Evolutionary conservation across 495 filamentous ascomycete species (phyloP), one percentile per base, ranked within the genome.

Genomic region (Tuber magnatum): DNA sequence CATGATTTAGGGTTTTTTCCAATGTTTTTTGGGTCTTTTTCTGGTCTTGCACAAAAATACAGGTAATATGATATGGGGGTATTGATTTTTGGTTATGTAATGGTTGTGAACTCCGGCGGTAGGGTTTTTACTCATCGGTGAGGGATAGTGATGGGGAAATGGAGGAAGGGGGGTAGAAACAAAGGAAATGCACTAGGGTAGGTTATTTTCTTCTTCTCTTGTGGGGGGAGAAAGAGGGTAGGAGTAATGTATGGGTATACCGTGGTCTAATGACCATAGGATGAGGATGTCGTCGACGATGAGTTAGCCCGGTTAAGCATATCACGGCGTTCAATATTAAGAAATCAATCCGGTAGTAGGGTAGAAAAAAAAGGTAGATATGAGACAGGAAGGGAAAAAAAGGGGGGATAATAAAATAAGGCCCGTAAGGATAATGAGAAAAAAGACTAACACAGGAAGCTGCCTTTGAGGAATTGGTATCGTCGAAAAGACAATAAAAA

Each of bases 351-450:
- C 28, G 14, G 14, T 65, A 16, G 18, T 65, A 73, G 48, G 74
- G 41, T 75, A 75, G 69, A 42, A 76, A 56, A 73, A 77, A 72
- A 43, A 73, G 73, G 51, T 70, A 74, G 76, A 75, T 79, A 79
- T 79, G 70, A 79, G 51, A 79, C 72, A 75, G 56, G 72, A 75
- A 73, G 76, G 75, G 39, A 40, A 65, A 79, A 79, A 46, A 28
- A 65, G 6, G 28, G 56, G 56, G 56, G 56, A 35, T 35, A 65
- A 65, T 35, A 35, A 48, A 43, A 70, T 44, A 35, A 71, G 76
- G 77, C 76, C 73, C 68, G 51, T 79, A 39, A 71, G 69, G 69
- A 79, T 79, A 51, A 71, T 75, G 48, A 73, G 39, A 61, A 56
- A 51, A 79, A 73, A 79, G 51, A 61, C 70, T 72, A 69, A 65